Conservation (phyloP, 371 early-diverging fungal genomes). For the Smittium culicis region DNA sequence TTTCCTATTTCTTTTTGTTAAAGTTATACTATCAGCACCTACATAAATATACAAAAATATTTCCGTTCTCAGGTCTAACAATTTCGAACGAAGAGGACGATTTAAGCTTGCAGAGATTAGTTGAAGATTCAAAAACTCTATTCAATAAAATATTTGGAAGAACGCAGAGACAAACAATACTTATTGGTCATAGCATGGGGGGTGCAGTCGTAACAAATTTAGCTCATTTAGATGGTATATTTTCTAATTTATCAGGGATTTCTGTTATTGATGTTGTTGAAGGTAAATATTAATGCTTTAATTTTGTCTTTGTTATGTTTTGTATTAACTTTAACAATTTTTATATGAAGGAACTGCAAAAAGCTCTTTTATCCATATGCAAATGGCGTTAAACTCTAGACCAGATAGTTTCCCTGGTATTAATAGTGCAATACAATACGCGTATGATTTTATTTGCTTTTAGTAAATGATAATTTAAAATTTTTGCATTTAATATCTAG, state of each 20-base stretch:
- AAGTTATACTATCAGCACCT: neutral
- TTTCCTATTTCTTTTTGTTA: neutral
- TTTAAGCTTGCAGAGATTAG: neutral
- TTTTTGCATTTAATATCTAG: too few relatives aligned
- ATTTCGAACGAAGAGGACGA: constrained; percentile 1
- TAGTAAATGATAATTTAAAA: too few relatives aligned
- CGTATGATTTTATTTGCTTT: constrained; percentile 9
- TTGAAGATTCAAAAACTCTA: neutral
- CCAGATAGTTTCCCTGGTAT: constrained; percentile 44
- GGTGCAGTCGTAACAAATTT: constrained; percentile 73
- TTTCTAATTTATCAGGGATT: constrained; percentile 47
- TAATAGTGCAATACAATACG: constrained; percentile 58
- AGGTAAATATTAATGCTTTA: constrained; percentile 45
- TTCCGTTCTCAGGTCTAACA: constrained; percentile 6
- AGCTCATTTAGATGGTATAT: constrained; percentile 37
- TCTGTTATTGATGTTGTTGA: constrained; percentile 83
- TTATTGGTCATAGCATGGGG: constrained; percentile 57
- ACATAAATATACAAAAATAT: neutral
- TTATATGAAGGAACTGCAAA: constrained; percentile 22
- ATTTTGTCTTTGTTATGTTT: neutral
- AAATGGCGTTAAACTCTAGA: constrained; percentile 30
- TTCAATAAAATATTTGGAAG: constrained; percentile 13
- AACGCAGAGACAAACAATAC: constrained; percentile 15
- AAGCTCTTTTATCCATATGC: constrained; percentile 22
- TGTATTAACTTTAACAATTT: constrained; percentile 34